Evolutionary conservation across 176 grass and related monocot species (phyloP), one percentile per base, ranked within the genome.

Genomic region (Aegilops bicornis): DNA sequence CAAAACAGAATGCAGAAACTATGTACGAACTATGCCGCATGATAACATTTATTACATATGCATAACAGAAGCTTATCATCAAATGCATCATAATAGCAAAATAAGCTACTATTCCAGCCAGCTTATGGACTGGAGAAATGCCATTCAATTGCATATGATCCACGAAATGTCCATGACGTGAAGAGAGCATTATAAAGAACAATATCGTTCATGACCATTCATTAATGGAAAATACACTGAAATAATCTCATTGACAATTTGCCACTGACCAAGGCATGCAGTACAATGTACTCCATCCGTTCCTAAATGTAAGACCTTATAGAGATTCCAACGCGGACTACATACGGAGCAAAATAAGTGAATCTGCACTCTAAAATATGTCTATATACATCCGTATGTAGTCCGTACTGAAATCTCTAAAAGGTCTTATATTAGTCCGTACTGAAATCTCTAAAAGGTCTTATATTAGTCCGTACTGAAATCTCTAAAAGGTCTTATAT

Each of bases 1-100:
- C 73, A 84, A 79, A 87, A 87, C 10, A 35, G 22, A 39, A 79
- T 50, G 32, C 16, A 83, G 14, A 84, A 60, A 75, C 4, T 29
- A 69, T 30, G 33, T 65, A 14, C 59, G 31, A 84, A 36, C 39
- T 33, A 25, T 69, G 25, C 45, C 79, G 64, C 32, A 52, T 60
- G 45, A 58, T 69, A 71, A 2, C 35, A 22, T 61, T 74, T 83
- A 19, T 43, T 45, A 43, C 54, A 83, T 40, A 60, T 42, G 33
- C 48, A 13, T 74, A 30, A 42, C 67, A 77, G 6, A 88, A 35
- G 62, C 52, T 37, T 68, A 31, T 20, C 39, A 32, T 32, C 9
- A 48, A 4, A 76, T 83, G 48, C 23, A 60, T 39, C 32, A 71
- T 40, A 36, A 69, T 48, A 61, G 11, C 47, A 78, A 69, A 89